Base-by-base conservation (phyloP, 495 filamentous ascomycete genomes). In the Penicillium macrosclerotiorum region DNA sequence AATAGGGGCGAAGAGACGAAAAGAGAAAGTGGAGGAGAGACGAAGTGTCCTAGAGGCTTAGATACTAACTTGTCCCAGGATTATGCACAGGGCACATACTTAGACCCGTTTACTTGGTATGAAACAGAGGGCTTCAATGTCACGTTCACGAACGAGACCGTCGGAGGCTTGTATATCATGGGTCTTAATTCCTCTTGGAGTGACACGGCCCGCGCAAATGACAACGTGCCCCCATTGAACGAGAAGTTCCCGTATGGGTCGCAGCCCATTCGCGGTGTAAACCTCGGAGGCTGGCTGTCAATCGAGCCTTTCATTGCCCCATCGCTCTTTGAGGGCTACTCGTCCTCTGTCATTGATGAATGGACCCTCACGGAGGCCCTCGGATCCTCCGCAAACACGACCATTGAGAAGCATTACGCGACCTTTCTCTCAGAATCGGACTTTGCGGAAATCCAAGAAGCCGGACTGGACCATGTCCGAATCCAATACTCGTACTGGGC, bases 401-500 rank as follows among this genome's bases (percentile, higher is more conserved):
- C 74, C 0, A 72, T 97, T 7, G 94, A 99, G 55, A 79, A 86
- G 55, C 94, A 99, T 65, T 97, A 99, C 63, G 81, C 91, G 3
- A 79, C 77, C 4, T 97, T 96, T 61, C 81, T 96, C 18, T 87
- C 77, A 1, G 88, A 93, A 56, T 70, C 84, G 38, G 90, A 89
- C 18, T 94, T 97, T 61, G 73, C 73, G 17, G 85, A 91, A 22
- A 97, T 99, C 47, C 76, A 76, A 24, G 83, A 83, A 18, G 94
- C 94, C 2, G 94, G 93, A 1, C 82, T 99, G 9, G 94, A 99
- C 63, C 93, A 99, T 64, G 86, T 99, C 8, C 86, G 94, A 37
- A 95, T 99, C 26, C 90, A 85, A 2, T 97, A 86, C 63, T 86
- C 86, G 2, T 99, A 99, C 74, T 99, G 94, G 94, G 89, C 90